Evolutionary conservation across 2,329 filamentous ascomycete species (phyloP).

Genomic region (Ophiostoma sp.): DNA sequence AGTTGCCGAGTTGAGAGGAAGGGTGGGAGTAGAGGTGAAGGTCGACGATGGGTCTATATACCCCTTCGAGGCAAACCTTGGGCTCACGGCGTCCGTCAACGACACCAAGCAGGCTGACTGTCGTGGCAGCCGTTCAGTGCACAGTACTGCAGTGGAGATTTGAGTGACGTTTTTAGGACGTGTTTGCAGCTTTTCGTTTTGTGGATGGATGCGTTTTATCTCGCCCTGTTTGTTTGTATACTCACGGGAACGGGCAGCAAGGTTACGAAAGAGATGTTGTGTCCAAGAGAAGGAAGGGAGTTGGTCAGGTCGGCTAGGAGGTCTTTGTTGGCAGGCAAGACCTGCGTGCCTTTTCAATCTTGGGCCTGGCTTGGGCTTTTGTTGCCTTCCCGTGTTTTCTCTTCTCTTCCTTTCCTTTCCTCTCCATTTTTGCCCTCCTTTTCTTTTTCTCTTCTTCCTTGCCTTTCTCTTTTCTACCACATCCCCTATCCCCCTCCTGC

Average conservation of each 20-base stretch:
- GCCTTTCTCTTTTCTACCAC: background rate
- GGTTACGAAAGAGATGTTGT: constrained; percentile 19
- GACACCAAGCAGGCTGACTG: constrained; percentile 17
- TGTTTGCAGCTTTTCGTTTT: constrained; percentile 14
- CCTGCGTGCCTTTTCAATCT: constrained; percentile 1
- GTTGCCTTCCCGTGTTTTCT: background rate
- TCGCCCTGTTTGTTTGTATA: constrained; percentile 21
- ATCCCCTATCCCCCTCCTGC: constrained; percentile 3
- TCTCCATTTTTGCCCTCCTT: constrained; percentile 14
- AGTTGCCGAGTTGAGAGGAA: background rate
- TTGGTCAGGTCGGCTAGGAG: background rate
- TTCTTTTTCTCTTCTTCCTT: constrained; percentile 1
- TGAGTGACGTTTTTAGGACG: background rate
- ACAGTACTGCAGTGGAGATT: constrained; percentile 23
- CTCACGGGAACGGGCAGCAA: constrained; percentile 22
- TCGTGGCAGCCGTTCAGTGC: constrained; percentile 29
- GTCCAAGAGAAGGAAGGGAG: background rate
- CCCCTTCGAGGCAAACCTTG: constrained; percentile 16
- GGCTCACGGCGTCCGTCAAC: constrained; percentile 26
- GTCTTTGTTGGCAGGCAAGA: background rate
- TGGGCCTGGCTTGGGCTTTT: background rate
- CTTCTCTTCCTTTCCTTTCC: background rate
- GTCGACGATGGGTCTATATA: constrained; percentile 27
- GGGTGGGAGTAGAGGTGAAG: constrained; percentile 8
- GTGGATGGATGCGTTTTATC: constrained; percentile 15